Evolutionary conservation across 192 early-diverging fungal genomes (phyloP).

Genomic region (Thamnidium elegans): DNA sequence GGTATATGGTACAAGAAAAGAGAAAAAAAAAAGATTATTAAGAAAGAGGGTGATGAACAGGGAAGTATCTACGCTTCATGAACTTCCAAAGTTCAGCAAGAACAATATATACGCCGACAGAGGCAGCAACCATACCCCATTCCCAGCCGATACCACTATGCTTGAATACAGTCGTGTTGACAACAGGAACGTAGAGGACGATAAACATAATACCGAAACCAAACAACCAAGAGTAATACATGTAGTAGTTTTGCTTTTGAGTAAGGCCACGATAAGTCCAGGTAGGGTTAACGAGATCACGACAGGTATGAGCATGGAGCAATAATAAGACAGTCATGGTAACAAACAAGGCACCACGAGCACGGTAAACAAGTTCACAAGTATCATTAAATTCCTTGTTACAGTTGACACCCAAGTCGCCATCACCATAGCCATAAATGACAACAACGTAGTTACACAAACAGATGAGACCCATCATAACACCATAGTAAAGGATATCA

Average conservation of each 20-base stretch:
- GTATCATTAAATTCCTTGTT: slow-evolving; percentile 49
- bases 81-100: slow-evolving; percentile 63
- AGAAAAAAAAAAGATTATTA: neutral
- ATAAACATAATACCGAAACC: slow-evolving; percentile 54
- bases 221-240: slow-evolving; percentile 41
- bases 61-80: slow-evolving; percentile 3
- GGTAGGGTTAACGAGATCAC: slow-evolving; percentile 58
- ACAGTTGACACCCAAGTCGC: slow-evolving; percentile 55
- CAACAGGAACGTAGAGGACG: slow-evolving; percentile 62
- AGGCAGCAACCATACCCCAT: slow-evolving; percentile 65
- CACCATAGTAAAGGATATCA: slow-evolving; percentile 73
- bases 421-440: slow-evolving; percentile 57
- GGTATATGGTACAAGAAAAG: neutral
- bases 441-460: slow-evolving; percentile 64
- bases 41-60: neutral
- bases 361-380: slow-evolving; percentile 65
- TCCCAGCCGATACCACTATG: slow-evolving; percentile 66
- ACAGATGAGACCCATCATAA: slow-evolving; percentile 61
- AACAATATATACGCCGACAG: slow-evolving; percentile 58
- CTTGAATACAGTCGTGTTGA: slow-evolving; percentile 62
- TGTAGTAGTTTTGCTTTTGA: slow-evolving; percentile 50
- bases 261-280: slow-evolving; percentile 50
- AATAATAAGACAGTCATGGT: slow-evolving; percentile 70
- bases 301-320: slow-evolving; percentile 75
- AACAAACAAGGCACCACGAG: slow-evolving; percentile 69